A percentile compares a stretch with the other conserved stretches of the same genome.
phyloP scores from a whole-genome alignment of 2,329 filamentous ascomycete species.

The Neospermospora avenae region DNA sequence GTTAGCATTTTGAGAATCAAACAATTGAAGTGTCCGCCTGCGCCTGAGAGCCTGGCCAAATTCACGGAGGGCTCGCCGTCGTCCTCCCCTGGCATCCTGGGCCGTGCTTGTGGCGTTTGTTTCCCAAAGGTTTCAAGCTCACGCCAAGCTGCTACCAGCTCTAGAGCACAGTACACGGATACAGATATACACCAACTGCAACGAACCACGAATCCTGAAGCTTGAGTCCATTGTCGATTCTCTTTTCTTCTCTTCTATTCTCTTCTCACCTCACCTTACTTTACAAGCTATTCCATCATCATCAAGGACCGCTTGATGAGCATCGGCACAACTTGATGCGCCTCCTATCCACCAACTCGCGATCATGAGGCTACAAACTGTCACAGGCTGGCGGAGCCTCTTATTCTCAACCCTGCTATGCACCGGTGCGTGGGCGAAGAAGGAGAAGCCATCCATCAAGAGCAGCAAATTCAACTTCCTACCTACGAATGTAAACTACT shows the following conservation, averaged over 20 bases:
- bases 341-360: conserved; percentile 24
- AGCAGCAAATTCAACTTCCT: conserved; percentile 62
- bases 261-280: neutral
- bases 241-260: too few species aligned
- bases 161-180: neutral
- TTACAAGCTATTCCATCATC: neutral
- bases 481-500: conserved; percentile 76
- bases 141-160: conserved; percentile 7
- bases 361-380: conserved; percentile 35
- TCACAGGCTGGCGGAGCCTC: conserved; percentile 32
- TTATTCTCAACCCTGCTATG: conserved; percentile 30
- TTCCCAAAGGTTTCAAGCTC: conserved; percentile 6
- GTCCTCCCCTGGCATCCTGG: conserved; percentile 1
- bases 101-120: neutral
- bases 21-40: neutral
- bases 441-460: conserved; percentile 58
- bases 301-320: conserved; percentile 24
- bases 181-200: neutral
- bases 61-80: neutral
- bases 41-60: neutral
- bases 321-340: conserved; percentile 32
- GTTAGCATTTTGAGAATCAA: too few species aligned
- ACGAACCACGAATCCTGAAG: conserved; percentile 14
- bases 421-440: conserved; percentile 31
- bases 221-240: neutral